Percentiles rank a stretch among this genome's conserved stretches.
Conservation (phyloP, 208 protist genomes). For the Leishmania turanica region DNA sequence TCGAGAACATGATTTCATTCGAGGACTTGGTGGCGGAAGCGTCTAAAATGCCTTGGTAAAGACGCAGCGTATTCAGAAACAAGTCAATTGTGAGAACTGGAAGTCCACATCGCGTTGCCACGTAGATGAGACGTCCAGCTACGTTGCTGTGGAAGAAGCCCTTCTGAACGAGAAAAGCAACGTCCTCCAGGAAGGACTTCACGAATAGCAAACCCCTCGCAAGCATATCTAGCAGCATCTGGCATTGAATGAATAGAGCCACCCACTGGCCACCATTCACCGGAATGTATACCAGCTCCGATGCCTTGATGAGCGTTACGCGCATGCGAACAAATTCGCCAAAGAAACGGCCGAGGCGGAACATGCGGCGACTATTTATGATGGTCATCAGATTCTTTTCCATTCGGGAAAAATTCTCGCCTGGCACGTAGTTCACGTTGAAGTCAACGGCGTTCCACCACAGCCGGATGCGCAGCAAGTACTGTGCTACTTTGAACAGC, state of each 20-base stretch:
- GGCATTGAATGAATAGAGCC: conserved; percentile 88
- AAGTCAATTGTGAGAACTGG: conserved; percentile 88
- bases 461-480: conserved; percentile 79
- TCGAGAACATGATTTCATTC: conserved; percentile 65
- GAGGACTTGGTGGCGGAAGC: conserved; percentile 46
- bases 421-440: conserved; percentile 78
- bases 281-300: conserved; percentile 87
- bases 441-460: conserved; percentile 84
- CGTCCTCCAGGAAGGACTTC: conserved; percentile 90
- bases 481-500: conserved; percentile 90
- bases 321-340: conserved; percentile 91
- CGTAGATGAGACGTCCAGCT: conserved; percentile 73
- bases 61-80: conserved; percentile 85
- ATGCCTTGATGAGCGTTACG: conserved; percentile 86
- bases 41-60: conserved; percentile 86
- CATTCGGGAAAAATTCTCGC: conserved; percentile 70
- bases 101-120: conserved; percentile 72
- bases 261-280: conserved; percentile 79
- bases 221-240: conserved; percentile 91
- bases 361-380: conserved; percentile 86
- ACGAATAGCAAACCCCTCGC: conserved; percentile 78
- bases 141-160: conserved; percentile 90
- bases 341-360: conserved; percentile 88
- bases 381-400: conserved; percentile 92
- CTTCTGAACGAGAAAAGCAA: conserved; percentile 88